phyloP scores from a whole-genome alignment of 2,329 filamentous ascomycete species.

The Neopestalotiopsis rosae region DNA sequence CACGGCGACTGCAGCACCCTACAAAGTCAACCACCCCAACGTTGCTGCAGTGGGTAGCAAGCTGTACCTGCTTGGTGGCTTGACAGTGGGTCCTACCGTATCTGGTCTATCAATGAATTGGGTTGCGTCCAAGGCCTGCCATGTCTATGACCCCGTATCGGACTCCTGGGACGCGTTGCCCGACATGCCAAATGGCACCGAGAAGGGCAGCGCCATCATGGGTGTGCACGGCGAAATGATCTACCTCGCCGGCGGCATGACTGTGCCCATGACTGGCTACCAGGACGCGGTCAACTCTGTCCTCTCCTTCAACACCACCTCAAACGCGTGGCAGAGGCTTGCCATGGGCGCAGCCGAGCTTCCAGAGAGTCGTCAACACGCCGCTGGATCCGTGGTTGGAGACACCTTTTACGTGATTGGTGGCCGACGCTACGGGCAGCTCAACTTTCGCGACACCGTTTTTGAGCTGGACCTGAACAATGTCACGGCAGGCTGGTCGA shows the following conservation, averaged over 20 bases:
- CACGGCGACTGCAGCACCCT: constrained; percentile 24
- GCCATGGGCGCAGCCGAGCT: constrained; percentile 31
- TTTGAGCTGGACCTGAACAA: constrained; percentile 15
- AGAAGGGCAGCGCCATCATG: constrained; percentile 39
- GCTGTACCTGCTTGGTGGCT: constrained; percentile 43
- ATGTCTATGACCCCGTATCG: constrained; percentile 34
- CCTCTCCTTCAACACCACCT: constrained; percentile 35
- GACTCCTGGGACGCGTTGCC: constrained; percentile 35
- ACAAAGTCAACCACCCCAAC: constrained; percentile 44
- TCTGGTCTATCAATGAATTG: constrained; percentile 16
- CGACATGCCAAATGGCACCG: constrained; percentile 31
- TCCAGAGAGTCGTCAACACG: constrained; percentile 43
- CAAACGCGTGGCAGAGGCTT: constrained; percentile 30
- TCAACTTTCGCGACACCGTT: constrained; percentile 26
- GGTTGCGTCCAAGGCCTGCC: constrained; percentile 26
- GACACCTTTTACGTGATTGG: constrained; percentile 42
- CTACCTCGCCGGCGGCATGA: constrained; percentile 45
- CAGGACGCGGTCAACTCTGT: constrained; percentile 37
- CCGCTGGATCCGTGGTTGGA: constrained; percentile 33
- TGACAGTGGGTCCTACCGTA: constrained; percentile 30
- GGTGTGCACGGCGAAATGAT: constrained; percentile 37
- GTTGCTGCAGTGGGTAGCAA: constrained; percentile 40
- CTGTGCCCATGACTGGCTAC: constrained; percentile 25
- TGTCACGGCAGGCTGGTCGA: background rate
- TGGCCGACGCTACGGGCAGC: constrained; percentile 36